Evolutionary conservation across 106 monocot species (phyloP).

Genomic region (Dactylorhiza incarnata): DNA sequence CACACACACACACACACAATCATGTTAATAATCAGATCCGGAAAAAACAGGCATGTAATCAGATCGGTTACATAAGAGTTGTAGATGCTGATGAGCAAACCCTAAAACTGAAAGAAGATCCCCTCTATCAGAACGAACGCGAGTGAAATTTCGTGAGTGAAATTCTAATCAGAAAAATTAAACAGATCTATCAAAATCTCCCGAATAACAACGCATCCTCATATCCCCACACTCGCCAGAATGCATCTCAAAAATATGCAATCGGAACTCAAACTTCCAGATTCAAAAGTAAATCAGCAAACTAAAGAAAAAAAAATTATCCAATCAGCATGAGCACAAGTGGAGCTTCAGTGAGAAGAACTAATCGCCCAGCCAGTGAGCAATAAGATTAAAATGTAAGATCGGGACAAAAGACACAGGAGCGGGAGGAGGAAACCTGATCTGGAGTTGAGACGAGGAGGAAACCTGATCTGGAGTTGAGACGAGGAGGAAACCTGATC

Average conservation of each 20-base stretch:
- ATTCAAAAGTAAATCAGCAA: background rate
- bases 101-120: background rate
- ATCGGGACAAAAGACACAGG: no score
- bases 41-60: no score
- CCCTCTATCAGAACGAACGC: background rate
- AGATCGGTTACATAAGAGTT: no score
- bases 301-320: background rate
- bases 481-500: no score
- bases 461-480: no score
- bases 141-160: background rate
- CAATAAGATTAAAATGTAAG: background rate
- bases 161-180: background rate
- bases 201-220: background rate
- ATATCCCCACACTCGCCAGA: background rate
- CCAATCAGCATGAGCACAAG: background rate
- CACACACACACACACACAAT: no score
- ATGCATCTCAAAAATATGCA: background rate
- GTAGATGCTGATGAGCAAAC: background rate
- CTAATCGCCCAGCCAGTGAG: background rate
- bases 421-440: no score
- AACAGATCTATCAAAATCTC: background rate
- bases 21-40: no score
- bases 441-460: no score
- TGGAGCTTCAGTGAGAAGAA: background rate
- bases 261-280: background rate